A percentile compares a stretch with the other conserved stretches of the same genome.
phyloP scores from a whole-genome alignment of 1,139 yeast species.

The Hansenula lynferdii region DNA sequence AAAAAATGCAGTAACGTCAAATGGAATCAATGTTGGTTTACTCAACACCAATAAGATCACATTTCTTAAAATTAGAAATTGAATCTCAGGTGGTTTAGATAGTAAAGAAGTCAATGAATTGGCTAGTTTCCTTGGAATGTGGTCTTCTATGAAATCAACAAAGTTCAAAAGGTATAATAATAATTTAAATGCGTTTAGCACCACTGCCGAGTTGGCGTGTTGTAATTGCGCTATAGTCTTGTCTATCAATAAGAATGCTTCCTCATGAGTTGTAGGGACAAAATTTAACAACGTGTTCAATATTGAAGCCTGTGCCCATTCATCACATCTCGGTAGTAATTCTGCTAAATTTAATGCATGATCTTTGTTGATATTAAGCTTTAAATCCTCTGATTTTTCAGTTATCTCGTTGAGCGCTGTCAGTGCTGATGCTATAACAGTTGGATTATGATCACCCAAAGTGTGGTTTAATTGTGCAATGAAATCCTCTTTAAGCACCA shows the following conservation, averaged over 20 bases:
- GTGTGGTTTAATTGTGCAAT: conserved; percentile 54
- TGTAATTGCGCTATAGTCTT: conserved; percentile 68
- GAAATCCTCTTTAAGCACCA: conserved; percentile 42
- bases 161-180: conserved; percentile 73
- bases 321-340: conserved; percentile 50
- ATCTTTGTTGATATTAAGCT: conserved; percentile 48
- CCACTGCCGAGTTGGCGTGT: conserved; percentile 81
- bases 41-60: conserved; percentile 71
- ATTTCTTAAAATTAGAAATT: conserved; percentile 77
- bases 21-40: conserved; percentile 51
- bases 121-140: conserved; percentile 56
- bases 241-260: conserved; percentile 65
- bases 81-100: conserved; percentile 78
- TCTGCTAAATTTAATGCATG: conserved; percentile 51
- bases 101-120: conserved; percentile 67
- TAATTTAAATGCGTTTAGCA: conserved; percentile 68
- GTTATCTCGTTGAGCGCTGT: conserved; percentile 66
- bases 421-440: conserved; percentile 69
- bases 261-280: conserved; percentile 64
- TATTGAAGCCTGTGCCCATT: conserved; percentile 79
- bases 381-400: conserved; percentile 39
- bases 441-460: conserved; percentile 48
- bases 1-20: conserved; percentile 76
- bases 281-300: conserved; percentile 62
- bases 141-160: conserved; percentile 35